These are phyloP conservation scores for Ophiocordyceps robertsii DNA, from an alignment of 2,329 filamentous ascomycete species.

Conservation along the genomic window DNA sequence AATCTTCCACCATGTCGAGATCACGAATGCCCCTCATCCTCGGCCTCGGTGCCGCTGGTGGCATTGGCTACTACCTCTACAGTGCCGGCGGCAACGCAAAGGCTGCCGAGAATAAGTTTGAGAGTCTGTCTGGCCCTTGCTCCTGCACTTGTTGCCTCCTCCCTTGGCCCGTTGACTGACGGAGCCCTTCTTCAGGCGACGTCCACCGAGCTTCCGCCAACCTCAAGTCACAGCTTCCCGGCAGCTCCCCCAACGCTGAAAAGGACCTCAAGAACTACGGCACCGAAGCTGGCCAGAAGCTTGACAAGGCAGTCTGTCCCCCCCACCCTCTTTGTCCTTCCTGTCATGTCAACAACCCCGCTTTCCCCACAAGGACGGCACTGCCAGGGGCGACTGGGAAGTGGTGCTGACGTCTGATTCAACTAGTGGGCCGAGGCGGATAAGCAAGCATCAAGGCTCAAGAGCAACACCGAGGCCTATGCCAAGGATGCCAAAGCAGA, in stretches of 20 bases:
- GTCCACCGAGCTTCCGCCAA: slow-evolving; percentile 54
- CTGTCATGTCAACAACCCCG: not conserved
- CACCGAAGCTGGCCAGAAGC: slow-evolving; percentile 42
- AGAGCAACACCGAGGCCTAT: slow-evolving; percentile 44
- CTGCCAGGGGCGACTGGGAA: not conserved
- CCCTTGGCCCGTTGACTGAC: not conserved
- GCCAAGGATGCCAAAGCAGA: slow-evolving; percentile 51
- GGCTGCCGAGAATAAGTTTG: slow-evolving; percentile 72
- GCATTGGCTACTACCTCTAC: slow-evolving; percentile 85
- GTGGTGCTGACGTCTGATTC: slow-evolving; percentile 1
- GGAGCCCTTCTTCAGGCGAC: slow-evolving; percentile 50
- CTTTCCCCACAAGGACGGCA: not conserved
- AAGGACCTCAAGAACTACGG: slow-evolving; percentile 41
- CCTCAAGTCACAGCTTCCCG: slow-evolving; percentile 52
- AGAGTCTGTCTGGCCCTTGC: slow-evolving; percentile 39
- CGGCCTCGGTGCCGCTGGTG: slow-evolving; percentile 51
- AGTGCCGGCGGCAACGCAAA: slow-evolving; percentile 67
- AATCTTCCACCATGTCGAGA: slow-evolving; percentile 25
- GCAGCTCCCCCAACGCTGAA: slow-evolving; percentile 47
- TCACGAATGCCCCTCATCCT: slow-evolving; percentile 35
- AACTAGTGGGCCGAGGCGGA: slow-evolving; percentile 42
- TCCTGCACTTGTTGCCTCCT: not conserved
- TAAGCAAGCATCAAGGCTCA: slow-evolving; percentile 46
- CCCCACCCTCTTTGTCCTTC: not conserved
- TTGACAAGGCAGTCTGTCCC: slow-evolving; percentile 54